phyloP scores from a whole-genome alignment of 768 basidiomycete species.

The Mycena maculata region DNA sequence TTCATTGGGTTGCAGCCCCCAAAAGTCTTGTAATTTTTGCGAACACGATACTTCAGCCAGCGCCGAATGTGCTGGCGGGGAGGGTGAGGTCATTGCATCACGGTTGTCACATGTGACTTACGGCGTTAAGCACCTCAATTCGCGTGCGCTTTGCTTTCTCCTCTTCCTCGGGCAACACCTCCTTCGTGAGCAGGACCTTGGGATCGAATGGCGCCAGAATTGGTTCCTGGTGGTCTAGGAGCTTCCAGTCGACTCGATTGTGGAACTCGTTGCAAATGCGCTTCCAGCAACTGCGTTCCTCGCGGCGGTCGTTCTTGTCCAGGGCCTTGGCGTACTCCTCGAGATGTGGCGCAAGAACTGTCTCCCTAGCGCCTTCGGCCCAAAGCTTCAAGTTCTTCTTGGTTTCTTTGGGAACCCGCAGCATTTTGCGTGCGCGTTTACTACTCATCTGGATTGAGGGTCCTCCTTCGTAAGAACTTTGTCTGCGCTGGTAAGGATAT shows the following conservation, averaged over 20 bases:
- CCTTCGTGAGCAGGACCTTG: no score
- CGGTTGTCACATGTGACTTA: not conserved
- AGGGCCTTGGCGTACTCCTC: not conserved
- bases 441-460: not conserved
- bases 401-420: not conserved
- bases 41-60: not conserved
- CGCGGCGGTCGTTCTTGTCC: not conserved
- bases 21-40: not conserved
- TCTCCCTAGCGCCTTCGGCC: constrained; percentile 14
- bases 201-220: not conserved
- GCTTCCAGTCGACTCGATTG: constrained; percentile 5
- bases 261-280: constrained; percentile 8
- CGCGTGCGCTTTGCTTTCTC: not conserved
- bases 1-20: not conserved
- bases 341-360: not conserved
- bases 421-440: not conserved
- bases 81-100: not conserved
- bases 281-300: not conserved
- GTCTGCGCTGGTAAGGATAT: no score
- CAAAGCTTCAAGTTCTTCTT: constrained; percentile 9
- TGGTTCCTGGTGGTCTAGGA: constrained; percentile 20
- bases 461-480: no score
- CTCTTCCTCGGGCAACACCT: not conserved
- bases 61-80: not conserved
- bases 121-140: not conserved